A percentile compares a stretch with the other conserved stretches of the same genome.
Evolutionary conservation across 345 rosid species (phyloP).

Genomic region (Eucalyptus melliodora): DNA sequence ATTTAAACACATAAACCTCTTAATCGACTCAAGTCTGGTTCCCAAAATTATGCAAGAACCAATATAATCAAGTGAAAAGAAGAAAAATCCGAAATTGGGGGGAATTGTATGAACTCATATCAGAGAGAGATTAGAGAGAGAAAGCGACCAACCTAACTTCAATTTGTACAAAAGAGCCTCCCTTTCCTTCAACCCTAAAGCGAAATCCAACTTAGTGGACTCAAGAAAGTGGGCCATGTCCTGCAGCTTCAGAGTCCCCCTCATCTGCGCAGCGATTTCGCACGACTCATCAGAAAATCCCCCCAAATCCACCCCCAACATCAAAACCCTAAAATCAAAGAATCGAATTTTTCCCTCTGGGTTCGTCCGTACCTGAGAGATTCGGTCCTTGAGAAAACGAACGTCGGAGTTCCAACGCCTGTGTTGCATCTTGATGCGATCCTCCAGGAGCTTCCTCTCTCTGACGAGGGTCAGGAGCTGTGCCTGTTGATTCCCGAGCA

Average conservation of each 20-base stretch:
- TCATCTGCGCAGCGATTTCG: slow-evolving; percentile 18
- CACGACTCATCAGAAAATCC: neutral
- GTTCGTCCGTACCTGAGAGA: slow-evolving; percentile 28
- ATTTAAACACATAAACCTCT: neutral
- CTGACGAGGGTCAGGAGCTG: slow-evolving; percentile 48
- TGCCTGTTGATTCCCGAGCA: slow-evolving; percentile 44
- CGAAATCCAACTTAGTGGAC: slow-evolving; percentile 41
- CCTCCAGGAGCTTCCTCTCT: slow-evolving; percentile 56
- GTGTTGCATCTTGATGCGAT: slow-evolving; percentile 25
- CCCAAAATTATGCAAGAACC: neutral
- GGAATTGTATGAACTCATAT: neutral
- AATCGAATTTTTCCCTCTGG: slow-evolving; percentile 1
- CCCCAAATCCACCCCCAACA: neutral
- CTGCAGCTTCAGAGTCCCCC: slow-evolving; percentile 17
- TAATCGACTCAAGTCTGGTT: neutral
- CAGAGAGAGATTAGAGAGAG: neutral
- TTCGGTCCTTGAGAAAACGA: slow-evolving; percentile 28
- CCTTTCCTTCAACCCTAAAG: slow-evolving; percentile 44
- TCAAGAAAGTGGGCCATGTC: slow-evolving; percentile 31
- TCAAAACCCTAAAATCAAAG: neutral
- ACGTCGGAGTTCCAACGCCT: slow-evolving; percentile 39
- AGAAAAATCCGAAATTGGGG: neutral
- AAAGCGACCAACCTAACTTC: slow-evolving; percentile 40
- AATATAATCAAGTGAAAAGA: neutral
- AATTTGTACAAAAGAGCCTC: slow-evolving; percentile 32